Base-by-base conservation (phyloP, 192 early-diverging fungal genomes). In the Backusella sp. region DNA sequence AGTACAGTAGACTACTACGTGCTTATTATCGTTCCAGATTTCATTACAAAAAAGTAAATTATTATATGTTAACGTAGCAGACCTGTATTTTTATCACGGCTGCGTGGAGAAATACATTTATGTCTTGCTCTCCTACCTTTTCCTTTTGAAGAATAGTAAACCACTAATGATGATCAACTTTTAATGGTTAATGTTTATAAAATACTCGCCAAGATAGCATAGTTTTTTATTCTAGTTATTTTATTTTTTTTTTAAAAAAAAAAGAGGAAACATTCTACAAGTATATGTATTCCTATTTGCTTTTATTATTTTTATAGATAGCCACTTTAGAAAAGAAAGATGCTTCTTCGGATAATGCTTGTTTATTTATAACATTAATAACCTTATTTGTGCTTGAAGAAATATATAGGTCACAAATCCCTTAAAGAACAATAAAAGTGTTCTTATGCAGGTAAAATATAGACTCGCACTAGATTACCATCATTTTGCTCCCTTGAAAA, bases 361-460 rank as follows among this genome's bases (percentile, higher is more conserved):
- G 21, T 56, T 56, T 56, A 56, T 56, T 56, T 56, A 56, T 56
- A 56, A 56, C 53, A 56, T 56, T 7, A 21, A 17, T 56, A 56
- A 56, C 53, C 53, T 56, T 56, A 56, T 56, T 21, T 56, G 53
- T 56, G 11, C 19, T 56, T 56, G 53, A 56, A 56, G 5, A 6
- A 56, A 56, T 56, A 21, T 21, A 21, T 56, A 56, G 21, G 6
- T 56, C 53, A 21, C 7, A 19, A 21, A 21, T 56, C 53, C 53
- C 53, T 23, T 56, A 56, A 56, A 56, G 53, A 26, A 56, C 9
- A 56, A 56, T 21, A 56, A 56, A 56, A 56, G 21, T n/a, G 8
- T 56, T 56, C 9, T 56, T 56, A 56, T 56, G 53, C 53, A 56
- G 53, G 53, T 23, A 56, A 56, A 56, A 56, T 56, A 56, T 56